Base-by-base conservation (phyloP, 352 stramenopile species). In the Chrysophaeum taylorii region DNA sequence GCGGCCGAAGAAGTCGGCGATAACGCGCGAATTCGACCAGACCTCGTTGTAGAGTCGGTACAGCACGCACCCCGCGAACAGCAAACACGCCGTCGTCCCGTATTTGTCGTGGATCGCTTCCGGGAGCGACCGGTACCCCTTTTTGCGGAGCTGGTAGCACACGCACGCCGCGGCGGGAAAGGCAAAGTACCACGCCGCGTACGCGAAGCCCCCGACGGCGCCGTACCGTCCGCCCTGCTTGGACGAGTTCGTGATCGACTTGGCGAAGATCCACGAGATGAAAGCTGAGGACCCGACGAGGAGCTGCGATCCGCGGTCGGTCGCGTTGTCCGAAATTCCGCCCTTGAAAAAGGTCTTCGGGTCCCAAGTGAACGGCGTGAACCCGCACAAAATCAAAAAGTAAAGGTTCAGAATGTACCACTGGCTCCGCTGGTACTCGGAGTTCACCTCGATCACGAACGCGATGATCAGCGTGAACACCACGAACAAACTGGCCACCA, bases 261-360 rank as follows among this genome's bases (percentile, higher is more conserved):
- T 76, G n/a, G 72, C 72, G 60, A 76, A 76, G 31, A 76, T 64
- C 72, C 72, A 76, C 23, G 35, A 68, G 53, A 76, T 76, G 61
- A 75, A 71, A 1, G 72, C 70, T 29, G 12, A 48, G 18, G 15
- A 31, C 21, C 36, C 35, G 14, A 76, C 68, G 35, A 70, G 43
- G 31, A 41, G 42, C 69, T 33, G 68, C 16, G 68, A 68, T 31
- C 4, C 7, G 2, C 18, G 12, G 68, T 67, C 67, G 4, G 54
- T 23, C 21, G 70, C 68, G n/a, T 29, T 38, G 68, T 66, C 25
- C 53, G 45, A 41, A 38, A 71, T 64, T 25, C 48, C 61, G 21
- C 53, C 72, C 18, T 45, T 35, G 72, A 68, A 76, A 39, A 76
- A 76, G 39, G 35, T 39, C 18, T n/a, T n/a, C n/a, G 23, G 23